Base-by-base conservation (phyloP, 805 yeast species). In the Priceomyces castillae region DNA sequence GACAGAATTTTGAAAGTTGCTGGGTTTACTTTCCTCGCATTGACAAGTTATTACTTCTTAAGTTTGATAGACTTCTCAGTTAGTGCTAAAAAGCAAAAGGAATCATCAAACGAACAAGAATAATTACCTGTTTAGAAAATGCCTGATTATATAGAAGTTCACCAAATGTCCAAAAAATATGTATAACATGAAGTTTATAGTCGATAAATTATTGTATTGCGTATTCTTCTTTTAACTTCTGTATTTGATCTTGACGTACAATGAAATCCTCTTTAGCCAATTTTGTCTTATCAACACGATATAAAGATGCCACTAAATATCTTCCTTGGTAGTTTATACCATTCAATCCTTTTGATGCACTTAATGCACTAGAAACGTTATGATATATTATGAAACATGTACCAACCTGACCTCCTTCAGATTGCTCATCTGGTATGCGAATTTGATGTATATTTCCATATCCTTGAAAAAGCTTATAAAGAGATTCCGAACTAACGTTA, bases 1-100 rank as follows among this genome's bases (percentile, higher is more conserved):
- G 66, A 67, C 48, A 90, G 90, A 62, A 92, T 96, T 17, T 48
- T 81, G 34, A 72, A 78, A 42, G 75, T 87, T 39, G 78, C 90
- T 5, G 73, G 76, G 2, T 79, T 81, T 49, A 68, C 86, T 17
- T 79, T 84, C 47, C 57, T 75, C 23, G 87, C 83, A 0, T 69
- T 87, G 55, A 54, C 78, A 51, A 71, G 81, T 52, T 73, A 78
- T 54, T 78, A 77, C 53, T 62, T 71, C 23, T 58, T 71, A 55
- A 63, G 64, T 7, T 59, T 65, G 45, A 53, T 71, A 37, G 67
- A 69, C 48, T 46, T 68, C 36, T 58, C 67, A 26, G 56, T 65
- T 38, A 50, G 52, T 17, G 41, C 43, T 15, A 30, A 23, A 35
- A 46, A 40, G 34, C 35, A 19, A 28, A 33, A 37, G 34, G n/a